Evolutionary conservation across 2,329 filamentous ascomycete species (phyloP).

Genomic region (Bipolaris bicolor): DNA sequence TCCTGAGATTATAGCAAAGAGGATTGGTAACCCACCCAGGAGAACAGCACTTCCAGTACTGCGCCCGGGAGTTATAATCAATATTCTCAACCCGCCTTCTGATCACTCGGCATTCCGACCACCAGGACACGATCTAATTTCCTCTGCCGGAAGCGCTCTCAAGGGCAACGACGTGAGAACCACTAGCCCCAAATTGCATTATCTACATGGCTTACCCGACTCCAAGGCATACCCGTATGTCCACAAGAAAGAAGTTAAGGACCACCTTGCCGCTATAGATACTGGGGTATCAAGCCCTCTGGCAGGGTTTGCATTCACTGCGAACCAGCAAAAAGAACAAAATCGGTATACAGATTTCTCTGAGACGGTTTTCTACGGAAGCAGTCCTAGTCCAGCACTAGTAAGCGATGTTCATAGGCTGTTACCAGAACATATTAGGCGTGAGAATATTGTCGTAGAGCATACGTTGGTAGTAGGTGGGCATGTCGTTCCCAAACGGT

Average conservation of each 20-base stretch:
- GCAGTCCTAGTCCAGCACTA: background rate
- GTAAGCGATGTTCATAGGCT: background rate
- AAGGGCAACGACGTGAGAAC: conserved; percentile 3
- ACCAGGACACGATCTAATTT: background rate
- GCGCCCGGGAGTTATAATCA: background rate
- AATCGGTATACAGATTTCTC: conserved; percentile 15
- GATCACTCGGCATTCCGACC: background rate
- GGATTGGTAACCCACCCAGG: conserved; percentile 21
- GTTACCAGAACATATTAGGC: background rate
- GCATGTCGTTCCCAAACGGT: background rate
- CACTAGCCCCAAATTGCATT: conserved; percentile 30
- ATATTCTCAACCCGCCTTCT: background rate
- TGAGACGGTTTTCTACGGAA: conserved; percentile 16
- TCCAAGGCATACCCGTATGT: conserved; percentile 32
- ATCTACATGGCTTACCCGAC: conserved; percentile 23
- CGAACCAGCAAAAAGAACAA: background rate
- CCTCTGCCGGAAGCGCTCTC: background rate
- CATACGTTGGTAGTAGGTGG: background rate
- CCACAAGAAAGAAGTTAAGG: conserved; percentile 24
- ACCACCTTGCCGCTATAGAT: conserved; percentile 24
- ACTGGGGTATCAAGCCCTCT: conserved; percentile 23
- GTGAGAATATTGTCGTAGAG: background rate
- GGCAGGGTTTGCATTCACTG: background rate
- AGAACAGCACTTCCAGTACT: conserved; percentile 14
- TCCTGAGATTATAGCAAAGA: conserved; percentile 12